These are phyloP conservation scores for Capronia epimyces DNA, from an alignment of 2,329 filamentous ascomycete genomes.

Conservation along the genomic window DNA sequence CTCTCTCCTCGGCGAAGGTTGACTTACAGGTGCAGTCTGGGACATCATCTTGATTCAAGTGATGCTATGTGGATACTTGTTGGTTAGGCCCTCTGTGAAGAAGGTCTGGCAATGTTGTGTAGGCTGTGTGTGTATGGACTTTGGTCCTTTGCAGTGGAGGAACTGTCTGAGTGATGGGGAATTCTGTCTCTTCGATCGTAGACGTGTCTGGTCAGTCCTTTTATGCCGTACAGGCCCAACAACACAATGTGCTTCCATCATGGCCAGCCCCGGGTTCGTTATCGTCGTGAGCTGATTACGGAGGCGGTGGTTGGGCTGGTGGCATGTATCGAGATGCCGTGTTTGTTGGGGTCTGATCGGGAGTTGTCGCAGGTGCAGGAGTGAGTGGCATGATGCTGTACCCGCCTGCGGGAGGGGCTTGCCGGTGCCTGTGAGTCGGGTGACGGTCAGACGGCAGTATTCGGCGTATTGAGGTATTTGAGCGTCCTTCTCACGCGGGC, in stretches of 20 bases:
- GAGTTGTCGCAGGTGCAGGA: background rate
- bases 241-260: background rate
- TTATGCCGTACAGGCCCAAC: background rate
- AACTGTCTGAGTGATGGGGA: background rate
- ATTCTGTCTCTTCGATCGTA: background rate
- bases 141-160: background rate
- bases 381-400: background rate
- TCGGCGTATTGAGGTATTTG: background rate
- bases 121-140: background rate
- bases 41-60: slow-evolving; percentile 14
- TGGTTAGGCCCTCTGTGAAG: background rate
- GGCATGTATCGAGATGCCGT: background rate
- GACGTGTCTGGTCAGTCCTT: background rate
- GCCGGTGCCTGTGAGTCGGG: background rate
- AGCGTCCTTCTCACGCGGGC: background rate
- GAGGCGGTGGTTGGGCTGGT: background rate
- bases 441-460: background rate
- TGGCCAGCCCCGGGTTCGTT: background rate
- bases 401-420: background rate
- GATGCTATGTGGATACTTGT: background rate
- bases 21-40: slow-evolving; percentile 15
- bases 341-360: background rate
- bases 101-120: too few relatives aligned
- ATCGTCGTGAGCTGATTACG: background rate
- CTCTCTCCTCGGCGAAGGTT: background rate